These are phyloP conservation scores for Termitomyces sp. DNA, from an alignment of 768 basidiomycete species.

Conservation along the genomic window DNA sequence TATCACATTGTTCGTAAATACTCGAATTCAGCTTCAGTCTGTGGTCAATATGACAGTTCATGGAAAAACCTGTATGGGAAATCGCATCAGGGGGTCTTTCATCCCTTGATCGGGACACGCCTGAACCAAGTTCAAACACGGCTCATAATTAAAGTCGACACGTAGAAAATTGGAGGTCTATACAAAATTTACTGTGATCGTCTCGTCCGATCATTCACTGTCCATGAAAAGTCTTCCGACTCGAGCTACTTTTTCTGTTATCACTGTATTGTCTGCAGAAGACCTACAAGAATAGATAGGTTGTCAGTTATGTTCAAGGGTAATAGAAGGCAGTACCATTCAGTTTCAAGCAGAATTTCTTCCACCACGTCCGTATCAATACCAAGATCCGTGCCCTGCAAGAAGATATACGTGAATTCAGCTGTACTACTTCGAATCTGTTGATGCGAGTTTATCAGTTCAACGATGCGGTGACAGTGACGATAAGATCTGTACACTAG, in stretches of 20 bases:
- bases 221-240: conserved; percentile 32
- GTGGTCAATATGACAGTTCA: background rate
- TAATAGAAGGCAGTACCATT: conserved; percentile 48
- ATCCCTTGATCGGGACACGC: background rate
- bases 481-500: conserved; percentile 49
- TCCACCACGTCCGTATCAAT: conserved; percentile 64
- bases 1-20: background rate
- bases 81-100: background rate
- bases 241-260: conserved; percentile 35
- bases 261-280: conserved; percentile 31
- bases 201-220: background rate
- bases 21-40: background rate
- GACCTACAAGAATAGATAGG: conserved; percentile 34
- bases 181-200: background rate
- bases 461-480: background rate
- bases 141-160: background rate
- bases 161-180: background rate
- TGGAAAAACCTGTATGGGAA: background rate
- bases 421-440: conserved; percentile 80
- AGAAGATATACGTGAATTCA: conserved; percentile 73
- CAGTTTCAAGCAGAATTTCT: conserved; percentile 71
- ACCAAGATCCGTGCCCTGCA: conserved; percentile 67
- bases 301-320: background rate
- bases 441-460: background rate
- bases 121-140: background rate